Percentiles rank a stretch among this genome's conserved stretches.
Conservation (phyloP, 108 stramenopile species). For the Fistulifera pelliculosa region DNA sequence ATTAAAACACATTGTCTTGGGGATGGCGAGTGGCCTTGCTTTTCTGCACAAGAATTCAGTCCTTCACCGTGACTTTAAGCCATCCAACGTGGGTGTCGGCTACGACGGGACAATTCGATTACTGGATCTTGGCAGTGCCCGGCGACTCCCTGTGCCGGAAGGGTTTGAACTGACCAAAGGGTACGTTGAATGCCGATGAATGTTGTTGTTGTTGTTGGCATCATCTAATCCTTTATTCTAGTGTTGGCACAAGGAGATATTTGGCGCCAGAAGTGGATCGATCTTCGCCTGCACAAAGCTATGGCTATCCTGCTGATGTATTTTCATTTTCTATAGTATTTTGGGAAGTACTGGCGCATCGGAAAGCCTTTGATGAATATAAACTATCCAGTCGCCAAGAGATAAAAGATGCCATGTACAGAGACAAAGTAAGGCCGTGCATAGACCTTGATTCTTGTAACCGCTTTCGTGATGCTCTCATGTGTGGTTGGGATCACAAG, state of each 20-base stretch:
- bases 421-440: too few species aligned
- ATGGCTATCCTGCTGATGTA: constrained; percentile 58
- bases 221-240: too few species aligned
- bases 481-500: too few species aligned
- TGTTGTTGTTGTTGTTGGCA: too few species aligned
- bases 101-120: background rate
- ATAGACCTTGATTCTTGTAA: too few species aligned
- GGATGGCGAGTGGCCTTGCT: constrained; percentile 44
- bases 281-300: constrained; percentile 22
- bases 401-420: too few species aligned
- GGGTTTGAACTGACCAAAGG: background rate
- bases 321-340: constrained; percentile 50
- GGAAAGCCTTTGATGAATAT: constrained; percentile 24
- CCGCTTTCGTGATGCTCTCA: too few species aligned
- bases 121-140: background rate
- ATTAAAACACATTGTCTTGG: constrained; percentile 13
- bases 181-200: background rate
- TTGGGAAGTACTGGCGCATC: constrained; percentile 46
- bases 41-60: constrained; percentile 83
- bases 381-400: too few species aligned
- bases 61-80: constrained; percentile 16
- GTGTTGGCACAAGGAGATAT: constrained; percentile 38
- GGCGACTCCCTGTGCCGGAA: background rate
- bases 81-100: too few species aligned
- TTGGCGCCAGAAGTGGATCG: constrained; percentile 64